Conservation (phyloP, 208 protist species). For the Acanthamoeba culbertsoni region DNA sequence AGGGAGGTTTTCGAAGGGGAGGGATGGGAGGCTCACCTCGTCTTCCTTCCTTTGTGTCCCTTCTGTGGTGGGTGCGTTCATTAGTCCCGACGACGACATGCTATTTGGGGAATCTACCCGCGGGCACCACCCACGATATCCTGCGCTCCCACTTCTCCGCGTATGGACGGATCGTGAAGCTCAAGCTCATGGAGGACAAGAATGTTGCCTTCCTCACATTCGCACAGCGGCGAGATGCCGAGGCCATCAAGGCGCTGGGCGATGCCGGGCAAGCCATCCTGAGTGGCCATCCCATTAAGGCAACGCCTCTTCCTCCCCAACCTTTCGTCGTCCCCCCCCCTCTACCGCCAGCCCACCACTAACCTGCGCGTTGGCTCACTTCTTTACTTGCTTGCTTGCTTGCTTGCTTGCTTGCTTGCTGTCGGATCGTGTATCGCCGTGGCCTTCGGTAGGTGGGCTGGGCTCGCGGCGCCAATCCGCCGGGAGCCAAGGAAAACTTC, state of each 20-base stretch:
- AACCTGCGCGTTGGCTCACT: background rate
- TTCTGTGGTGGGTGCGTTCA: background rate
- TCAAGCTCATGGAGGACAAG: slow-evolving; percentile 16
- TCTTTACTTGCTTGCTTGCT: too few species aligned
- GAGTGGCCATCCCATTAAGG: background rate
- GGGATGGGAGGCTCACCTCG: too few species aligned
- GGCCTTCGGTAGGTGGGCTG: background rate
- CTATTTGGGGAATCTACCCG: background rate
- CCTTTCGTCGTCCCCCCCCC: background rate
- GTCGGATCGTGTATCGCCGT: background rate
- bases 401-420: background rate
- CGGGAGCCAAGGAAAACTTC: slow-evolving; percentile 1
- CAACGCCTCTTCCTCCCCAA: background rate
- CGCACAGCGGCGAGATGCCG: background rate
- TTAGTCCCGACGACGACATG: background rate
- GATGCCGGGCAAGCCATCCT: background rate
- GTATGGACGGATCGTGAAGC: background rate
- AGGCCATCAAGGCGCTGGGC: background rate
- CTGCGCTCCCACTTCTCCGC: background rate
- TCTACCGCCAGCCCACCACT: background rate
- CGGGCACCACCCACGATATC: background rate
- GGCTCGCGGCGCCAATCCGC: background rate
- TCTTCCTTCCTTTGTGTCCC: background rate
- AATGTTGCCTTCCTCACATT: slow-evolving; percentile 9
- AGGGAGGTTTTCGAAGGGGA: too few species aligned